Conservation (phyloP, 2,329 filamentous ascomycete species). For the Teratosphaeriaceae sp. region DNA sequence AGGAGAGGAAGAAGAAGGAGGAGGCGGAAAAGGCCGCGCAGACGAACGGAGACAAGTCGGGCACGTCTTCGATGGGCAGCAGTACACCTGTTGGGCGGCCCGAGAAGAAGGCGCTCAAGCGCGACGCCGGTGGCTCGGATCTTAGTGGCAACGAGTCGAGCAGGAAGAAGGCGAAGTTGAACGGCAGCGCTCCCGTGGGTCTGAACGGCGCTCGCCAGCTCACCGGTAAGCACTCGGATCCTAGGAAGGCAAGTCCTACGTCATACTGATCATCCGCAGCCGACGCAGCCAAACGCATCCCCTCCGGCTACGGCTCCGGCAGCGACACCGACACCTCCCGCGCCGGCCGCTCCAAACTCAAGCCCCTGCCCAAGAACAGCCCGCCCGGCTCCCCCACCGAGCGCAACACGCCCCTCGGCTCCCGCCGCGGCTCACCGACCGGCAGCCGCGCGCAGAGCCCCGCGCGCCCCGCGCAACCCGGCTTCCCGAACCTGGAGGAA, state of each 20-base stretch:
- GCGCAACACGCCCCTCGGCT: conserved; percentile 20
- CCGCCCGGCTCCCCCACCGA: conserved; percentile 34
- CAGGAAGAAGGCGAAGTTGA: conserved; percentile 59
- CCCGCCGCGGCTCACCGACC: conserved; percentile 28
- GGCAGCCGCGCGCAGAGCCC: conserved; percentile 16
- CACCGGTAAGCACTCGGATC: conserved; percentile 16
- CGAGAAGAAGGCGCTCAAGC: conserved; percentile 58
- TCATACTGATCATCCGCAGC: conserved; percentile 3
- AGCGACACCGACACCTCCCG: conserved; percentile 69
- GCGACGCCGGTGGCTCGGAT: conserved; percentile 82
- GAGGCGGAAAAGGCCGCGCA: conserved; percentile 41
- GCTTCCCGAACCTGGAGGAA: conserved; percentile 38
- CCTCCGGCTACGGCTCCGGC: conserved; percentile 48
- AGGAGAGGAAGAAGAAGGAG: conserved; percentile 48
- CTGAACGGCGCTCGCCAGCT: conserved; percentile 17
- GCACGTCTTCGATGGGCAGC: conserved; percentile 61
- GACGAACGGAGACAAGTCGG: conserved; percentile 43
- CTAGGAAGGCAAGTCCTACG: neutral
- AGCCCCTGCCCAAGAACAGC: conserved; percentile 51
- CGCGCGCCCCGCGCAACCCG: conserved; percentile 5
- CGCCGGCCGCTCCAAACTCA: conserved; percentile 45
- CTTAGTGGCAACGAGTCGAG: conserved; percentile 86
- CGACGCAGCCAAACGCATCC: conserved; percentile 14
- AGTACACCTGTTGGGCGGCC: conserved; percentile 57
- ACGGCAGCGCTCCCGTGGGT: conserved; percentile 16